These are phyloP conservation scores for Scutellaria minor DNA, from an alignment of 257 asterid genomes.

Conservation along the genomic window DNA sequence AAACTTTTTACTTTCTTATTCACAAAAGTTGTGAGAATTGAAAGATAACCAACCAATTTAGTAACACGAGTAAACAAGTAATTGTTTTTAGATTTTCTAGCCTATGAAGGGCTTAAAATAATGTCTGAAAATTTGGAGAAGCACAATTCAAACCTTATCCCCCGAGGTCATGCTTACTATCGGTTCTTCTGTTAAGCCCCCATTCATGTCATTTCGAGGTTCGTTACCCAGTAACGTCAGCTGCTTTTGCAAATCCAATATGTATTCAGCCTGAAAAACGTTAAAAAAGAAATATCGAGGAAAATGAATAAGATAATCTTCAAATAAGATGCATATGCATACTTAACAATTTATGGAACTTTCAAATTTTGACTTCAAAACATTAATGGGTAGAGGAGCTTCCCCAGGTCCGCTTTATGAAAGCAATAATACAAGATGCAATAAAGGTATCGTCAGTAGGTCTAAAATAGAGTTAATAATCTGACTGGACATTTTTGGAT, in stretches of 20 bases:
- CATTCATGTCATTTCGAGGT: constrained; percentile 70
- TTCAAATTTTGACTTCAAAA: not conserved
- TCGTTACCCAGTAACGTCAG: constrained; percentile 77
- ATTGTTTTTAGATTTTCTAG: constrained; percentile 25
- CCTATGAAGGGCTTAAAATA: not conserved
- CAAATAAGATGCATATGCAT: constrained; percentile 7
- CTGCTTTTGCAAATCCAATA: constrained; percentile 94
- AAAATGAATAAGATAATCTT: constrained; percentile 2
- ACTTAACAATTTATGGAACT: not conserved
- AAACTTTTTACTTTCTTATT: not conserved
- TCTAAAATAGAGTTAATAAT: too few species aligned
- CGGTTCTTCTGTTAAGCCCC: constrained; percentile 71
- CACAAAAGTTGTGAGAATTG: not conserved
- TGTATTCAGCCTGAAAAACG: constrained; percentile 79
- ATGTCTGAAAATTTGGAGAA: constrained; percentile 1
- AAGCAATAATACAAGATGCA: too few species aligned
- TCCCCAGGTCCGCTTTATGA: not conserved
- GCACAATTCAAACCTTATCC: constrained; percentile 63
- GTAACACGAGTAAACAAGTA: not conserved
- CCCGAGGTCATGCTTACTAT: constrained; percentile 68
- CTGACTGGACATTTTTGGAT: too few species aligned
- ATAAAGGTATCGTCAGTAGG: too few species aligned
- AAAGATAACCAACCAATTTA: not conserved
- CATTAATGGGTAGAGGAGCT: not conserved
- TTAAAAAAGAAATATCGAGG: constrained; percentile 17